phyloP scores from a whole-genome alignment of 2,329 filamentous ascomycete genomes.

The Diatrype stigma region DNA sequence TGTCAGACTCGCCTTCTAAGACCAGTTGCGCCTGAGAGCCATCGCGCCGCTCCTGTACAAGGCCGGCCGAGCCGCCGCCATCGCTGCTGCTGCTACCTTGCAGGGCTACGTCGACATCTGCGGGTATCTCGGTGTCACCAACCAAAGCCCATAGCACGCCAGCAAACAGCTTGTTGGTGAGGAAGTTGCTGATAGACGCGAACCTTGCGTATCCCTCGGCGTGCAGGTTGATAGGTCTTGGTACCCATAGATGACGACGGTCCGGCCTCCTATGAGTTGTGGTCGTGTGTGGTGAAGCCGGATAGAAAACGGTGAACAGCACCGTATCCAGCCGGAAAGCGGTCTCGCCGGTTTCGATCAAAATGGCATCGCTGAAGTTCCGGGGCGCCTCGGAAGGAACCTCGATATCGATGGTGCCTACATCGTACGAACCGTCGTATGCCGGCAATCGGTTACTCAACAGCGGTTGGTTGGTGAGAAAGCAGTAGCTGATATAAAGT shows the following conservation, averaged over 20 bases:
- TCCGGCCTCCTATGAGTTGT: too few relatives aligned
- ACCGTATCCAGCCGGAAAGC: conserved; percentile 45
- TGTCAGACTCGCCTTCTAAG: conserved; percentile 8
- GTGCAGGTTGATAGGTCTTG: conserved; percentile 38
- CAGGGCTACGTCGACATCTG: conserved; percentile 42
- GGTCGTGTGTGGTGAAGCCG: too few relatives aligned
- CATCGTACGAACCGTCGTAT: conserved; percentile 40
- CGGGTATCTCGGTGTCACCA: conserved; percentile 43
- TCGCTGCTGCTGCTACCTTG: conserved; percentile 11
- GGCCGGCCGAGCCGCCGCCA: background rate
- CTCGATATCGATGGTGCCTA: conserved; percentile 46
- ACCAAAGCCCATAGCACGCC: conserved; percentile 37
- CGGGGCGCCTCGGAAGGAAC: conserved; percentile 22
- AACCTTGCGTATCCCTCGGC: conserved; percentile 44
- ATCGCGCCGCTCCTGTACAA: conserved; percentile 18
- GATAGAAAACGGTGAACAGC: conserved; percentile 48
- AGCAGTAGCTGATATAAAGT: conserved; percentile 36
- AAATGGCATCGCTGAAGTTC: conserved; percentile 32
- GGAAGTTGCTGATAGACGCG: conserved; percentile 38
- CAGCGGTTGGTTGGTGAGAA: conserved; percentile 35
- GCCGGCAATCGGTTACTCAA: conserved; percentile 40
- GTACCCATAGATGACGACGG: conserved; percentile 42
- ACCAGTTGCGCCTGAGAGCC: conserved; percentile 19
- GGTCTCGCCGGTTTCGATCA: conserved; percentile 31
- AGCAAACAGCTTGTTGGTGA: conserved; percentile 39